Percentiles rank a stretch among this genome's conserved stretches.
These are phyloP conservation scores for Brassica napus DNA, from an alignment of 345 rosid genomes.

Conservation along the genomic window Da-Ae NC_063444.1:19272501-19273000, in stretches of 20 bases:
- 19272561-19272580: too few species aligned
- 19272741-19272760: constrained; percentile 97
- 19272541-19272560: too few species aligned
- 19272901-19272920: too few species aligned
- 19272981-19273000: constrained; percentile 39
- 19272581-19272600: too few species aligned
- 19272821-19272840: constrained; percentile 8
- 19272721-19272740: constrained; percentile 72
- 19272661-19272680: constrained; percentile 37
- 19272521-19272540: too few species aligned
- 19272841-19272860: too few species aligned
- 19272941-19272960: constrained; percentile 63
- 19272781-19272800: too few species aligned
- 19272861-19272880: constrained; percentile 61
- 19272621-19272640: too few species aligned
- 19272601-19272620: too few species aligned
- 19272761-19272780: constrained; percentile 5
- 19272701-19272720: background rate
- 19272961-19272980: constrained; percentile 31
- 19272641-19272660: constrained; percentile 94
- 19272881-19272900: too few species aligned
- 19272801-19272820: too few species aligned
- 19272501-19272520: too few species aligned
- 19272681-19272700: background rate
- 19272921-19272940: constrained; percentile 59